These are phyloP conservation scores for Cystobasidium ongulense DNA, from an alignment of 768 basidiomycete genomes.

Conservation along the genomic window DNA sequence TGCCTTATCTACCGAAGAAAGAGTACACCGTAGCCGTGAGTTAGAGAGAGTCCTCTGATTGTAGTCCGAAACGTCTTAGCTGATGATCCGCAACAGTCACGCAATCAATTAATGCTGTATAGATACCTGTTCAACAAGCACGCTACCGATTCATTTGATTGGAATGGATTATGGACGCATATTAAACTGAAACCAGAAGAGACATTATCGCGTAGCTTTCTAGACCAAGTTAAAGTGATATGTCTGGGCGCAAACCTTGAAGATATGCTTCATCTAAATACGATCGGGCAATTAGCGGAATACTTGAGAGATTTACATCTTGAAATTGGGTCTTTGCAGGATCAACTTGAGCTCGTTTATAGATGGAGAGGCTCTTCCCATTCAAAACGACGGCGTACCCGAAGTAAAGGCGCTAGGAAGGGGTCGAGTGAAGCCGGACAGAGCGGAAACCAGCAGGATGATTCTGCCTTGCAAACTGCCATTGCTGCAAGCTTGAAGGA, in stretches of 20 bases:
- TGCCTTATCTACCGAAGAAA: neutral
- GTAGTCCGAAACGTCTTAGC: neutral
- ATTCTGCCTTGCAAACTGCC: neutral
- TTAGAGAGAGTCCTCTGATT: neutral
- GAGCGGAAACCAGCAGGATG: neutral
- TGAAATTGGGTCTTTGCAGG: constrained; percentile 17
- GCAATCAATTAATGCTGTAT: constrained; percentile 28
- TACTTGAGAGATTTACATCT: neutral
- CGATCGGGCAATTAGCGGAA: neutral
- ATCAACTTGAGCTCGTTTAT: constrained; percentile 27
- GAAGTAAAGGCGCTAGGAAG: neutral
- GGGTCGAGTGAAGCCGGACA: neutral
- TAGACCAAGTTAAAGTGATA: constrained; percentile 6
- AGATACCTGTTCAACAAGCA: constrained; percentile 14
- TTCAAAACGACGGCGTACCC: neutral
- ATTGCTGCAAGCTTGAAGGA: constrained; percentile 13
- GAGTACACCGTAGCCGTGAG: constrained; percentile 23
- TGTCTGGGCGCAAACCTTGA: neutral
- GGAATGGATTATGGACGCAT: constrained; percentile 5
- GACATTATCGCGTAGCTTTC: neutral
- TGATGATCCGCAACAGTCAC: constrained; percentile 5
- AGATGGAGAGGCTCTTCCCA: neutral
- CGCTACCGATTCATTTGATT: neutral
- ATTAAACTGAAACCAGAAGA: neutral
- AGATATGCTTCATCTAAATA: neutral